These are phyloP conservation scores for Mortierella sp. DNA, from an alignment of 371 early-diverging fungal species.

Conservation along the genomic window DNA sequence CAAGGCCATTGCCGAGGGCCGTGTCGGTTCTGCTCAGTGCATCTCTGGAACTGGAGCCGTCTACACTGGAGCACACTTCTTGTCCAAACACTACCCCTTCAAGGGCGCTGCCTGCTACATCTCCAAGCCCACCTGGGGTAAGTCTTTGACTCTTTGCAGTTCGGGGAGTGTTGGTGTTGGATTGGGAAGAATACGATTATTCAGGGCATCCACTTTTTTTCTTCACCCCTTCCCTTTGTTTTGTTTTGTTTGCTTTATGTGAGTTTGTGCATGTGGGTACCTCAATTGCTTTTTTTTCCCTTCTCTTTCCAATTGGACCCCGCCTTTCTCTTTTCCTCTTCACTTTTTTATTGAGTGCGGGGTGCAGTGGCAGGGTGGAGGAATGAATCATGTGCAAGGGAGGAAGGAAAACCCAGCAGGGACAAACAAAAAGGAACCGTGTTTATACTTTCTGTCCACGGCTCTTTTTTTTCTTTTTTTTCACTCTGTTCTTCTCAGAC, in stretches of 20 bases:
- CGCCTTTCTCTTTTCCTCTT: not conserved
- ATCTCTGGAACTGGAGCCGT: constrained; percentile 97
- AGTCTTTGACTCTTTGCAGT: constrained; percentile 14
- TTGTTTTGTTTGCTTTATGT: not conserved
- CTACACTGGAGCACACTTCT: constrained; percentile 87
- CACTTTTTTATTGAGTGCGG: not conserved
- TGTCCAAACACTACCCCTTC: constrained; percentile 73
- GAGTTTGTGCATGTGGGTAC: not conserved
- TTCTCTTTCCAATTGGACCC: not conserved
- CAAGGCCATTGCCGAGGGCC: constrained; percentile 78
- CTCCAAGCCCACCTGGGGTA: constrained; percentile 96
- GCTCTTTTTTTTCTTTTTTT: constrained; percentile 19
- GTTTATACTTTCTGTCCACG: constrained; percentile 11
- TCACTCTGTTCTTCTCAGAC: not conserved
- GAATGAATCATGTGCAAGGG: constrained; percentile 27
- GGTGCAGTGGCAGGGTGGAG: constrained; percentile 9
- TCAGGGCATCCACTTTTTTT: not conserved
- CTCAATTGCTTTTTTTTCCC: not conserved
- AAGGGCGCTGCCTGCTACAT: constrained; percentile 80
- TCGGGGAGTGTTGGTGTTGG: not conserved
- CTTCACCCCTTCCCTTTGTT: not conserved
- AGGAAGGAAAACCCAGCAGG: not conserved
- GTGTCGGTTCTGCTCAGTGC: constrained; percentile 84
- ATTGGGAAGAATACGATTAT: not conserved
- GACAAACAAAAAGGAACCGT: not conserved